phyloP scores from a whole-genome alignment of 495 filamentous ascomycete species.

The Mytilinidion resinicola region DNA sequence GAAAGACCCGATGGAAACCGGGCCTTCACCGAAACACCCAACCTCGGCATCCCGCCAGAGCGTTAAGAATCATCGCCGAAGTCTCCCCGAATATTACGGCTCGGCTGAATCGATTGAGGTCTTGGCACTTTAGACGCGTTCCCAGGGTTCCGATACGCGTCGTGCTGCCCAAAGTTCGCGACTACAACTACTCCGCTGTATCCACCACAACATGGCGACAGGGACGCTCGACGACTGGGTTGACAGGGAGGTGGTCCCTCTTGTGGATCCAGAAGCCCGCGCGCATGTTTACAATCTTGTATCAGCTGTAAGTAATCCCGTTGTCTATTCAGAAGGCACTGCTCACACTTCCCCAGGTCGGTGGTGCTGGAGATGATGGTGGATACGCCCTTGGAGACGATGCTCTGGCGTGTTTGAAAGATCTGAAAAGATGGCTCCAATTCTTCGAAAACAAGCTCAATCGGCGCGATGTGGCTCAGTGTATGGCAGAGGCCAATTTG shows the following conservation, averaged over 20 bases:
- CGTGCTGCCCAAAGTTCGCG: not conserved
- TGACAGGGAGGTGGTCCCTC: conserved; percentile 6
- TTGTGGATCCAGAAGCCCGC: conserved; percentile 78
- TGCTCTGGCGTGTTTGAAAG: conserved; percentile 82
- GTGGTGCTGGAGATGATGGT: conserved; percentile 77
- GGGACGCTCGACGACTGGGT: conserved; percentile 40
- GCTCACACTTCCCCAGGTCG: conserved; percentile 52
- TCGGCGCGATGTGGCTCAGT: conserved; percentile 90
- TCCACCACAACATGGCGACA: conserved; percentile 44
- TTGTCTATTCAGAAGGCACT: too few species aligned
- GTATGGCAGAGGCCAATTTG: conserved; percentile 87
- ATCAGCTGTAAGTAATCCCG: conserved; percentile 66
- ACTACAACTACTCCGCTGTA: conserved; percentile 4
- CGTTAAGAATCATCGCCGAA: not conserved
- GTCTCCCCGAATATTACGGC: not conserved
- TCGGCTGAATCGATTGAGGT: not conserved
- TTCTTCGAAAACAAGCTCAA: conserved; percentile 92
- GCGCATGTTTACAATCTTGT: conserved; percentile 88
- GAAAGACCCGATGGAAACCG: too few species aligned
- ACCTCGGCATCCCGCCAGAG: too few species aligned
- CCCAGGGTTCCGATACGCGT: conserved; percentile 20
- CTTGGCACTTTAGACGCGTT: conserved; percentile 25
- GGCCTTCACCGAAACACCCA: too few species aligned
- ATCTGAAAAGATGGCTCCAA: conserved; percentile 89
- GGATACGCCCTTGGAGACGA: conserved; percentile 89